Evolutionary conservation across 768 basidiomycete genomes (phyloP).

Genomic region (Filobasidium floriforme): DNA sequence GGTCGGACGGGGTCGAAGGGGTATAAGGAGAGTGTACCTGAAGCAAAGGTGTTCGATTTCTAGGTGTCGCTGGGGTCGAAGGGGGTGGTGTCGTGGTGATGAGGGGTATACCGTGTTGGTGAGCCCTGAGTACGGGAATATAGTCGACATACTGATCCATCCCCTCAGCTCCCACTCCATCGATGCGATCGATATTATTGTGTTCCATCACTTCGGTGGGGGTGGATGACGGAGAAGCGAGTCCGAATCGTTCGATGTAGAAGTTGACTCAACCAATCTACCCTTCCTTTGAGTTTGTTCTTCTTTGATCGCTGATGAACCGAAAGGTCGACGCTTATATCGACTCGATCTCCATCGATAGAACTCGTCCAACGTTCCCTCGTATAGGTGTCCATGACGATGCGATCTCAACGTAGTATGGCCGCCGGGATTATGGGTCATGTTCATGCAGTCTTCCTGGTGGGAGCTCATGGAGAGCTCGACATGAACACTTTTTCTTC

Average conservation of each 20-base stretch:
- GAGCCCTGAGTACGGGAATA: neutral
- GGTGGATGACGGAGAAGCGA: neutral
- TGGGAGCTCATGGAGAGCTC: neutral
- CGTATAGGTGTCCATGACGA: no score
- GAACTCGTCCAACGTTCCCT: neutral
- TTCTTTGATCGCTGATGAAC: neutral
- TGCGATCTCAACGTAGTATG: no score
- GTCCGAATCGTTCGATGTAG: neutral
- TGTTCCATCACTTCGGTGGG: neutral
- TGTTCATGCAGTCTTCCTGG: no score
- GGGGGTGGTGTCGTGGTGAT: neutral
- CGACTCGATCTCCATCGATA: neutral
- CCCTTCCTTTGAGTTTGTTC: neutral
- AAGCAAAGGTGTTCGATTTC: neutral
- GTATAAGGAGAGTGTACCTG: conserved; percentile 6
- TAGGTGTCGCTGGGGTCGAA: neutral
- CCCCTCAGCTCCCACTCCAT: neutral
- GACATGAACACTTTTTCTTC: neutral
- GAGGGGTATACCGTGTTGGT: neutral
- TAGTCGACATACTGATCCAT: conserved; percentile 6
- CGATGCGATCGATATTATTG: no score
- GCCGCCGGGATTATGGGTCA: no score
- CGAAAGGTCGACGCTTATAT: neutral
- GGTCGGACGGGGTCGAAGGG: conserved; percentile 9
- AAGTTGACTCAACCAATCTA: conserved; percentile 1